Percentiles rank a stretch among this genome's conserved stretches.
These are phyloP conservation scores for Exophiala lecanii-corni DNA, from an alignment of 2,329 filamentous ascomycete genomes.

Conservation along the genomic window DNA sequence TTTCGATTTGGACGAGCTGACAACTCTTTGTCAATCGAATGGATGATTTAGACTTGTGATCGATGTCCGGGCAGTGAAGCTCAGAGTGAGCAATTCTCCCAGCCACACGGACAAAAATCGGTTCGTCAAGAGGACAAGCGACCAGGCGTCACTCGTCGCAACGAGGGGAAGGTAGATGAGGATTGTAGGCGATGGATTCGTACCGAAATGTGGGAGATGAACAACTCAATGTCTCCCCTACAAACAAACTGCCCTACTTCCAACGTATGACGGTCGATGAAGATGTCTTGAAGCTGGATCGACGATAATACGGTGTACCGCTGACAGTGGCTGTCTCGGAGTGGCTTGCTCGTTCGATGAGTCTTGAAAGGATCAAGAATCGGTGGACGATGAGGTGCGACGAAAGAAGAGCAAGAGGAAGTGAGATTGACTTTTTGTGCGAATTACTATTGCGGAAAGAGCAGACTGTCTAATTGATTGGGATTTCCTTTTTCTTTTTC, in stretches of 20 bases:
- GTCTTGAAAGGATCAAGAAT: constrained; percentile 4
- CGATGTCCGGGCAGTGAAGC: constrained; percentile 8
- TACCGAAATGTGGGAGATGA: constrained; percentile 75
- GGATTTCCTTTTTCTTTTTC: constrained; percentile 12
- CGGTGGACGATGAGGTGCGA: constrained; percentile 13
- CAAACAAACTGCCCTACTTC: constrained; percentile 32
- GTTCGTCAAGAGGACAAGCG: background rate
- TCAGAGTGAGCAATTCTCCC: background rate
- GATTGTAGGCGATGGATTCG: constrained; percentile 27
- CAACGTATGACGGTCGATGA: constrained; percentile 11
- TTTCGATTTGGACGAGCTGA: too few relatives aligned
- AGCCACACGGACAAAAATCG: background rate
- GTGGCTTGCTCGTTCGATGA: background rate
- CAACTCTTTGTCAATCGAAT: too few relatives aligned
- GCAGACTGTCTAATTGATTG: constrained; percentile 21
- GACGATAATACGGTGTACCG: constrained; percentile 1
- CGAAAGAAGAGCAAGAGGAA: constrained; percentile 16
- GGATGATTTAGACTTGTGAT: too few relatives aligned
- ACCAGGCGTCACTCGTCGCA: background rate
- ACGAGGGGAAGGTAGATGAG: constrained; percentile 11
- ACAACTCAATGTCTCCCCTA: constrained; percentile 98
- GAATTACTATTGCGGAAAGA: constrained; percentile 26
- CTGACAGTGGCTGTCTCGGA: background rate
- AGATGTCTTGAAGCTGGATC: constrained; percentile 10
- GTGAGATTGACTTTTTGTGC: constrained; percentile 15